Evolutionary conservation across 164 flowering plant genomes (phyloP), one percentile per base, ranked within the genome.

Genomic region (Dillenia turbinata): DNA sequence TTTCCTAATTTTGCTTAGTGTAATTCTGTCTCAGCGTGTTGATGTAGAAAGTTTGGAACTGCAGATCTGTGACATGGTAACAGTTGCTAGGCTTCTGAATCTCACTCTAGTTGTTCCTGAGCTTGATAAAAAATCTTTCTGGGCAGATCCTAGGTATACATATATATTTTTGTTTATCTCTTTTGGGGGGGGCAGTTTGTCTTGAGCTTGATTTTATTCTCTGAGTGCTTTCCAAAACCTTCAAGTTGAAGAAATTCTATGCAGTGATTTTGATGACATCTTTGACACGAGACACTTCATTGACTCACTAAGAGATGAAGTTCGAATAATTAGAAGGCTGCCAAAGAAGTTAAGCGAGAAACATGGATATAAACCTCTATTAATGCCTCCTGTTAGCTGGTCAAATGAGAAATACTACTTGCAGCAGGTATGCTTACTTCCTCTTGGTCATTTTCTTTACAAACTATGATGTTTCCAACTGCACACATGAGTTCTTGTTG

Each of bases 21-120:
- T 16, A 10, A 40, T 62, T 40, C 24, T 69, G 10, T 66, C 47
- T 66, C 15, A 45, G 26, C 22, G 13, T 10, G 40, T 49, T 19
- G 15, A 15, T 44, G 9, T 53, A n/a, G n/a, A 13, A 49, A 13
- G 16, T 53, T 60, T 67, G 19, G 43, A 46, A 57, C 73, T 71
- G 69, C 86, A 94, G 99, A 94, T 94, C 26, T 94, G 99, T 77
- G 99, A 94, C 80, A 94, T 94, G 97, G 99, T 94, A 65, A 71
- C 89, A n/a, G 76, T 91, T 78, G 93, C 96, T 54, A 83, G 96
- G 57, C 78, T 86, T 69, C 77, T 91, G 68, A 94, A 94, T 67
- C 87, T 94, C 60, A 94, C 99, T 40, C 71, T 94, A 71, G 85
- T 94, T 61, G 93, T 94, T 70, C 99, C 97, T 17, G 92, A 91